Evolutionary conservation across 306 rosid genomes (phyloP), one percentile per base, ranked within the genome.

Genomic region (Castanea crenata): DNA sequence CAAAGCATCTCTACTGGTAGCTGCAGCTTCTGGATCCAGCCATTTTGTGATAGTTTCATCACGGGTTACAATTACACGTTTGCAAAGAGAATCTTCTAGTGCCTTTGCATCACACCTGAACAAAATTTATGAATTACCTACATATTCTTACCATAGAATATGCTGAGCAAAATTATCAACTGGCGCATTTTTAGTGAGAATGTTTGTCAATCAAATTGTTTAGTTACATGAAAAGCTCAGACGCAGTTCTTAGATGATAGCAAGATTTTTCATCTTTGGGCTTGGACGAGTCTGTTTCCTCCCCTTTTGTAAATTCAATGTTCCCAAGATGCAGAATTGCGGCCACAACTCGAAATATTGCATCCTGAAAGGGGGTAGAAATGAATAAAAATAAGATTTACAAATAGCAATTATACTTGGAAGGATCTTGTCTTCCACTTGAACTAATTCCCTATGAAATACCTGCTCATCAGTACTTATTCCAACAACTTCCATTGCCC

Each of bases 401-500:
- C 78, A 80, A 80, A 78, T 71, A 74, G 58, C 74, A 69, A 73
- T 78, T 59, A 84, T 63, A 71, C 32, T 38, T 77, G 38, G 38
- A 59, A 78, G 80, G 76, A 44, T 55, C 41, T 61, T 57, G 29
- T 54, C 57, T 68, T 79, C 59, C 81, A 81, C 58, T 52, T 76
- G 71, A 71, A 79, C 72, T 78, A 81, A 70, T 55, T 78, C 73
- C 61, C 61, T 67, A 38, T 69, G 64, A 55, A 79, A 56, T 91
- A 96, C 99, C 98, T 93, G 98, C 83, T 93, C 97, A 76, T 87
- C 91, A 52, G 86, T 77, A 87, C 87, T 90, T 73, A 96, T 96
- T 84, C 99, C 99, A 83, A 96, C 99, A 82, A 93, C 80, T 1
- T 91, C 98, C 99, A 96, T 96, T 84, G 99, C 99, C 76, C 86